phyloP scores from a whole-genome alignment of 306 rosid genomes.

The Abrus precatorius region DNA sequence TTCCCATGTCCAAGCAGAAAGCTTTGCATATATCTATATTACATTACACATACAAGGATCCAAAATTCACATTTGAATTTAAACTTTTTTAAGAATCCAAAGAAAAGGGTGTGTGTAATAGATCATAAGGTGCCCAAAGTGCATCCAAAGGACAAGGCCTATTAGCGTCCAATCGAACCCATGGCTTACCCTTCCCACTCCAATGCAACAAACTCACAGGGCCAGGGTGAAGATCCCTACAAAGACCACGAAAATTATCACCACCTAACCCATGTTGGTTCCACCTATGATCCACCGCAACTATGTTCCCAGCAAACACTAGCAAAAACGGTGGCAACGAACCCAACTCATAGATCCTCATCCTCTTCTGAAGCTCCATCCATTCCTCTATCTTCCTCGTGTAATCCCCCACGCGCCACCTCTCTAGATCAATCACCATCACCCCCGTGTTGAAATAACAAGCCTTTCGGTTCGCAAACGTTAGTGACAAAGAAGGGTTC shows the following conservation, averaged over 20 bases:
- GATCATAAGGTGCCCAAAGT: slow-evolving; percentile 97
- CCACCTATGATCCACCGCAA: slow-evolving; percentile 85
- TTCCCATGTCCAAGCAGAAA: too few relatives aligned
- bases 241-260: slow-evolving; percentile 82
- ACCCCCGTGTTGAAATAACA: slow-evolving; percentile 98
- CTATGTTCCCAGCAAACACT: slow-evolving; percentile 83
- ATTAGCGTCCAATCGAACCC: slow-evolving; percentile 88
- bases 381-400: slow-evolving; percentile 87
- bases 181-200: slow-evolving; percentile 99
- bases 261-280: slow-evolving; percentile 96
- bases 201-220: slow-evolving; percentile 94
- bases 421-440: slow-evolving; percentile 86
- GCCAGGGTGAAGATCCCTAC: slow-evolving; percentile 85
- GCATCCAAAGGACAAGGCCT: slow-evolving; percentile 94
- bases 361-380: slow-evolving; percentile 92
- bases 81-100: slow-evolving; percentile 67
- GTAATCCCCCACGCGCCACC: slow-evolving; percentile 84
- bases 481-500: slow-evolving; percentile 73
- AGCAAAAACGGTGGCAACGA: slow-evolving; percentile 88
- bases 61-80: neutral
- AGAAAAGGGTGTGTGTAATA: slow-evolving; percentile 76
- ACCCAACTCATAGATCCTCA: slow-evolving; percentile 86
- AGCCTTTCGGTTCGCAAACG: slow-evolving; percentile 68
- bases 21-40: too few relatives aligned
- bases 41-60: too few relatives aligned